Conservation (phyloP, 2,329 filamentous ascomycete genomes). For the Aspergillus eucalypticola region DNA sequence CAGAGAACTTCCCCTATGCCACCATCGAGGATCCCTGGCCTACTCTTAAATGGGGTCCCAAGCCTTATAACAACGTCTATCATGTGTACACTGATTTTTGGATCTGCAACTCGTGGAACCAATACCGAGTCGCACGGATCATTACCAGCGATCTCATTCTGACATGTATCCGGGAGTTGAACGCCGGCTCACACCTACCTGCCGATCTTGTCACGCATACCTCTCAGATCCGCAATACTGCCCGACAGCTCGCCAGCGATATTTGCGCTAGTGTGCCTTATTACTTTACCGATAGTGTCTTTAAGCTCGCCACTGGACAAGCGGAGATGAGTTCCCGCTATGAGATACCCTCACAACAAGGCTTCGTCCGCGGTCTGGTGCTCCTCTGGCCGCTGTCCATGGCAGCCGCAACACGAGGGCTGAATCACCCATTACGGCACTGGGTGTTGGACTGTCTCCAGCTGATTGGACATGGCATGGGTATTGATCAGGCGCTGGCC, state of each 20-base stretch:
- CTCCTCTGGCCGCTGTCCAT: slow-evolving; percentile 43
- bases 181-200: slow-evolving; percentile 25
- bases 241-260: slow-evolving; percentile 34
- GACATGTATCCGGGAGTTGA: slow-evolving; percentile 29
- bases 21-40: slow-evolving; percentile 38
- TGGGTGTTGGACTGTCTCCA: slow-evolving; percentile 37
- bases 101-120: slow-evolving; percentile 58
- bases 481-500: slow-evolving; percentile 41
- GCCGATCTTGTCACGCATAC: slow-evolving; percentile 34
- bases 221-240: slow-evolving; percentile 29
- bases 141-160: slow-evolving; percentile 54
- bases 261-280: slow-evolving; percentile 43
- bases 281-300: slow-evolving; percentile 30
- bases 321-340: not conserved
- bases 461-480: slow-evolving; percentile 38
- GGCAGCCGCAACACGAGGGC: slow-evolving; percentile 35
- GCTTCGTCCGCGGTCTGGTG: slow-evolving; percentile 35
- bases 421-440: slow-evolving; percentile 26
- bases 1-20: slow-evolving; percentile 31
- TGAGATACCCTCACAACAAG: slow-evolving; percentile 24
- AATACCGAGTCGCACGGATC: slow-evolving; percentile 61
- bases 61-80: slow-evolving; percentile 52
- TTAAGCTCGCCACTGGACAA: slow-evolving; percentile 2
- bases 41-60: slow-evolving; percentile 26
- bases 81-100: slow-evolving; percentile 59